Conservation (phyloP, 2,329 filamentous ascomycete genomes). For the Epichloe coenophiala region DNA sequence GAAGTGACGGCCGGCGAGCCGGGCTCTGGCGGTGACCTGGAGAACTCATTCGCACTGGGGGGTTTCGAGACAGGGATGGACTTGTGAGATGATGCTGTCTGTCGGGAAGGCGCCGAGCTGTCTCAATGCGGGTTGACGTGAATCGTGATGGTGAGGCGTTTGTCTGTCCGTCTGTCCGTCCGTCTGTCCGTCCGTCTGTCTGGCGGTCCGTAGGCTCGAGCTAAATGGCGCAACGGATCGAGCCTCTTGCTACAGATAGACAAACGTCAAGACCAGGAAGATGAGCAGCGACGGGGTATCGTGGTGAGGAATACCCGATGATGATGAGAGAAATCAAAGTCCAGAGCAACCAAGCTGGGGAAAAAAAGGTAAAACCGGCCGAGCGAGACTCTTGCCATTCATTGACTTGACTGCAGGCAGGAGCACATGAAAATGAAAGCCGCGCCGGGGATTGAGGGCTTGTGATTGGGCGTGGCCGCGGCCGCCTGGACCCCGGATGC, state of each 20-base stretch:
- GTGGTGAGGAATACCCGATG: not conserved
- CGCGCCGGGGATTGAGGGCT: not conserved
- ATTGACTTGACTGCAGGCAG: not conserved
- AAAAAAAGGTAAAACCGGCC: not conserved
- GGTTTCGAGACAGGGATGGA: not conserved
- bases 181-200: not conserved
- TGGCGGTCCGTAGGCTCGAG: not conserved
- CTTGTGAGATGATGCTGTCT: not conserved
- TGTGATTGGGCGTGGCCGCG: not conserved
- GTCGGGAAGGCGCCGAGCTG: not conserved
- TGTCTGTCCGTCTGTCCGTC: too few species aligned
- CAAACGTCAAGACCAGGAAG: too few species aligned
- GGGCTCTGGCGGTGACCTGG: conserved; percentile 13
- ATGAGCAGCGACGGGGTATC: too few species aligned
- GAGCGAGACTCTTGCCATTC: not conserved
- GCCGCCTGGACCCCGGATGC: not conserved
- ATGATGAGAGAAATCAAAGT: not conserved
- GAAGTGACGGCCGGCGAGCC: conserved; percentile 18
- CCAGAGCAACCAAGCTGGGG: not conserved
- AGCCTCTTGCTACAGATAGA: too few species aligned
- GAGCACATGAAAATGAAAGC: too few species aligned
- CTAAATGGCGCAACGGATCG: not conserved
- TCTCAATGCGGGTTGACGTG: not conserved
- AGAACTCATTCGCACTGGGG: conserved; percentile 14
- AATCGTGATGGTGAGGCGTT: not conserved